Conservation (phyloP, 495 filamentous ascomycete genomes). For the Thermothielavioides terrestris region DNA sequence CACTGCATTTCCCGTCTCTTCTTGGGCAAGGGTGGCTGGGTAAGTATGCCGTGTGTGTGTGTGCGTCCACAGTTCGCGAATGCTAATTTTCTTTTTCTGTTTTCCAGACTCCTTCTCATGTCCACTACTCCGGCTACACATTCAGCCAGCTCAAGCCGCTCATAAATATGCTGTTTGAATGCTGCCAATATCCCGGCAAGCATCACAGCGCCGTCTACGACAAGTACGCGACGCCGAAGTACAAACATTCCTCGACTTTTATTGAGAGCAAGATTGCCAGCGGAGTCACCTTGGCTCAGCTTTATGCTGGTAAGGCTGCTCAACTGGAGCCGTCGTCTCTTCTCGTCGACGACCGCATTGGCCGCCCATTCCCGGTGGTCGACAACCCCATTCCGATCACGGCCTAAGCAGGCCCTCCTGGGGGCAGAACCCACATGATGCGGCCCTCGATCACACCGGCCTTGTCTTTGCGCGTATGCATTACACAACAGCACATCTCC, state of each 20-base stretch:
- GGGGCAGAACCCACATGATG: neutral
- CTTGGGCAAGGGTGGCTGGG: constrained; percentile 85
- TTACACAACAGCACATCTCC: neutral
- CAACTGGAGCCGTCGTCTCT: neutral
- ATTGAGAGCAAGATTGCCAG: constrained; percentile 63
- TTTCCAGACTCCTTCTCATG: constrained; percentile 66
- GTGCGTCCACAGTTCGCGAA: too few species aligned
- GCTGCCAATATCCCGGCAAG: constrained; percentile 68
- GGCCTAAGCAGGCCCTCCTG: constrained; percentile 16
- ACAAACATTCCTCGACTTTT: constrained; percentile 70
- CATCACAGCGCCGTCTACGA: constrained; percentile 85
- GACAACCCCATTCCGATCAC: constrained; percentile 25
- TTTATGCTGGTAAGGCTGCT: neutral
- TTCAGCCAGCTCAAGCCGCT: constrained; percentile 72
- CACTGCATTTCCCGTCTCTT: constrained; percentile 89
- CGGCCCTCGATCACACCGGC: neutral
- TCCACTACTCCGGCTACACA: constrained; percentile 89
- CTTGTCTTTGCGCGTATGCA: constrained; percentile 5
- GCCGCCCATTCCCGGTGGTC: neutral
- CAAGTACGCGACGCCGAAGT: constrained; percentile 79
- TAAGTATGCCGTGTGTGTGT: constrained; percentile 48
- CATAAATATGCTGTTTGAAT: constrained; percentile 68
- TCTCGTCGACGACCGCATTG: neutral
- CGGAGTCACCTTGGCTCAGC: constrained; percentile 38
- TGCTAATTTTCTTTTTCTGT: too few species aligned